Percentiles rank a stretch among this genome's conserved stretches.
Conservation (phyloP, 768 basidiomycete species). For the Tephrocybe sp. region DNA sequence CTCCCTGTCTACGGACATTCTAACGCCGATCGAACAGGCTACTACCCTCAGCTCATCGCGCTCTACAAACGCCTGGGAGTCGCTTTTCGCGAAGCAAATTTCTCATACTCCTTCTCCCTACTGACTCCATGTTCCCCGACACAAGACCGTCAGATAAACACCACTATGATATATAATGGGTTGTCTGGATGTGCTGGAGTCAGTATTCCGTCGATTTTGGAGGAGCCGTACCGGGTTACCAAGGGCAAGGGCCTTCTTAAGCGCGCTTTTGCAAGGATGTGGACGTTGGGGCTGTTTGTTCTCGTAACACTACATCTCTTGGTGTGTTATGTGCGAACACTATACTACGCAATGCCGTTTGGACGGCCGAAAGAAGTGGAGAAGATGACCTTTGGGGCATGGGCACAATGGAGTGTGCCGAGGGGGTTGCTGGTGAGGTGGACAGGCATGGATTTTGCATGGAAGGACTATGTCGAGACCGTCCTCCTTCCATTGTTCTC, state of each 20-base stretch:
- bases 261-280: slow-evolving; percentile 21
- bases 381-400: slow-evolving; percentile 47
- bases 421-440: slow-evolving; percentile 36
- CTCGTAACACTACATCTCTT: slow-evolving; percentile 41
- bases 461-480: slow-evolving; percentile 51
- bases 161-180: slow-evolving; percentile 69
- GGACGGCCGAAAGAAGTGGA: slow-evolving; percentile 27
- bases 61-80: slow-evolving; percentile 66
- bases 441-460: slow-evolving; percentile 48
- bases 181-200: slow-evolving; percentile 52
- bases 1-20: background rate
- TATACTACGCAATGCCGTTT: slow-evolving; percentile 43
- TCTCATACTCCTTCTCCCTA: slow-evolving; percentile 72
- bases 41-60: slow-evolving; percentile 69
- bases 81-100: slow-evolving; percentile 52
- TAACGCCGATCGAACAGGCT: slow-evolving; percentile 42
- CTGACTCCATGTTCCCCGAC: slow-evolving; percentile 30
- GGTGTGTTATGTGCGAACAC: slow-evolving; percentile 46
- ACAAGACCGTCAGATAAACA: slow-evolving; percentile 31
- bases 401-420: slow-evolving; percentile 45
- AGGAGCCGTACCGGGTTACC: slow-evolving; percentile 20
- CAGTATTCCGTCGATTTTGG: slow-evolving; percentile 46
- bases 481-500: slow-evolving; percentile 69
- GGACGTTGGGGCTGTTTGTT: slow-evolving; percentile 37
- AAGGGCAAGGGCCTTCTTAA: slow-evolving; percentile 17